A percentile compares a stretch with the other conserved stretches of the same genome.
phyloP scores from a whole-genome alignment of 176 grass and related monocot genomes.

The sorghum (Sorghum bicolor) region DNA sequence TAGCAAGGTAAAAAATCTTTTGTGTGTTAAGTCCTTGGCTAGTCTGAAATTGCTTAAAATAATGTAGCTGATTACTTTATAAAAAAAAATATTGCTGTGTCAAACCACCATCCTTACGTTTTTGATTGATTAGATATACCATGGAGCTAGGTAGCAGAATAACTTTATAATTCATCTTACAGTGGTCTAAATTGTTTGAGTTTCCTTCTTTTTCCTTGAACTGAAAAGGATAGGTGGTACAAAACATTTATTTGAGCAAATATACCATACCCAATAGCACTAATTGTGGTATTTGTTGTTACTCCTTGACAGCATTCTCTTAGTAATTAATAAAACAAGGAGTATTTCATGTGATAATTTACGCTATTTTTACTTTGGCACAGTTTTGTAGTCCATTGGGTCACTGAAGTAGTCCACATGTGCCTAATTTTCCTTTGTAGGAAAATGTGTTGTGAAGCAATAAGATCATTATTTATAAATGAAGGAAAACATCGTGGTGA shows the following conservation, averaged over 20 bases:
- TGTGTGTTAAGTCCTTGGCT: background rate
- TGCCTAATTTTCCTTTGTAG: conserved; percentile 41
- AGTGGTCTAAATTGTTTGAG: background rate
- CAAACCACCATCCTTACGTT: background rate
- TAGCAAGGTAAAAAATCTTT: conserved; percentile 50
- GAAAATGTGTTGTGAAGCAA: conserved; percentile 77
- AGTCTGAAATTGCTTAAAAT: background rate
- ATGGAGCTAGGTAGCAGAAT: background rate
- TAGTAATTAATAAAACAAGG: background rate
- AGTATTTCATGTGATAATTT: background rate
- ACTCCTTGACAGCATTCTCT: background rate
- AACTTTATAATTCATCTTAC: background rate
- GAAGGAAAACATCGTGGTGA: conserved; percentile 93
- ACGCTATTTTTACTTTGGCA: background rate
- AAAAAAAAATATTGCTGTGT: background rate
- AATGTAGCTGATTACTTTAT: background rate
- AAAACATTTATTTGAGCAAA: background rate
- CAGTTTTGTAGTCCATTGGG: background rate
- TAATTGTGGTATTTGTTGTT: background rate
- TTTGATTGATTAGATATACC: background rate
- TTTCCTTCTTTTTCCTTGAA: background rate
- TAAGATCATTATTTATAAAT: conserved; percentile 74
- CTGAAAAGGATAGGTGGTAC: background rate
- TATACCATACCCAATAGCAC: background rate
- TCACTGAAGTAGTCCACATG: conserved; percentile 13